phyloP scores from a whole-genome alignment of 2,329 filamentous ascomycete genomes.

The Torrubiella hemipterigena region DNA sequence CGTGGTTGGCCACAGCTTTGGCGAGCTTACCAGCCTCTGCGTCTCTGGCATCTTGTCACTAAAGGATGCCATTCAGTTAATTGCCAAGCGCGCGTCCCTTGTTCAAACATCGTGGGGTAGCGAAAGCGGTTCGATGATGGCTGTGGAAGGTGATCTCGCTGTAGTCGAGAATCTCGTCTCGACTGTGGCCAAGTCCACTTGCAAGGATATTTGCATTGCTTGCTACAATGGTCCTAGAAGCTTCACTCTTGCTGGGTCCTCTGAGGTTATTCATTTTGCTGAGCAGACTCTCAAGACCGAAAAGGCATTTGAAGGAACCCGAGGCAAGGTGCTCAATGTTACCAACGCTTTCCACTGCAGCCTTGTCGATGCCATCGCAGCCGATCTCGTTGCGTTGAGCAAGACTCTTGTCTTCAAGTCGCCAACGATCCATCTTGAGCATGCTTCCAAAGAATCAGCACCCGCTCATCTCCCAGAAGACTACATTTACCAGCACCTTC shows the following conservation, averaged over 20 bases:
- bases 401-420: conserved; percentile 4
- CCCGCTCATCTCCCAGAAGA: too few relatives aligned
- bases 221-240: conserved; percentile 32
- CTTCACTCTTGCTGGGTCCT: conserved; percentile 27
- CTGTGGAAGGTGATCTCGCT: conserved; percentile 18
- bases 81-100: conserved; percentile 54
- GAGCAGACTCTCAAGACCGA: not conserved
- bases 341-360: conserved; percentile 35
- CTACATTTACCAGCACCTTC: too few relatives aligned
- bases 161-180: conserved; percentile 8
- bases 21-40: conserved; percentile 63
- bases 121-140: conserved; percentile 26
- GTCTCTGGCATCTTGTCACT: conserved; percentile 59
- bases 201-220: conserved; percentile 19
- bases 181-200: conserved; percentile 10
- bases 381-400: conserved; percentile 13
- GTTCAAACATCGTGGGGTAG: conserved; percentile 36
- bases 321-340: conserved; percentile 25
- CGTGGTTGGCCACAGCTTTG: conserved; percentile 52
- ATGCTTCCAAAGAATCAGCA: conserved; percentile 3
- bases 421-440: conserved; percentile 6
- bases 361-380: conserved; percentile 23
- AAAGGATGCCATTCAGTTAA: conserved; percentile 59
- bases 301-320: conserved; percentile 9
- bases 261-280: conserved; percentile 17